Evolutionary conservation across 331 rosid genomes (phyloP).

Genomic region (Cydonia oblonga): DNA sequence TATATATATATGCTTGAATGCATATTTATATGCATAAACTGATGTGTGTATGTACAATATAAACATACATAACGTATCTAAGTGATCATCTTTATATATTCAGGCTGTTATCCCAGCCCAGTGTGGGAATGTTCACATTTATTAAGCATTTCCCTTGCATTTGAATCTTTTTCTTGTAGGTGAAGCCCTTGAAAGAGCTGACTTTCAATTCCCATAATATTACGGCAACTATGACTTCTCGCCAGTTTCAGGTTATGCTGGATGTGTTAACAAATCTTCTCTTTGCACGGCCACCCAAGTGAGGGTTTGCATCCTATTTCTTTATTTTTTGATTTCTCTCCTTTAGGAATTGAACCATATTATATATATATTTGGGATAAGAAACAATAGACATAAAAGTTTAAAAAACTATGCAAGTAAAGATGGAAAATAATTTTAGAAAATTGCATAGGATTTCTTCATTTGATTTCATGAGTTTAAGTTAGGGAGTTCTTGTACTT

Average conservation of each 20-base stretch:
- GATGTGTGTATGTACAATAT: neutral
- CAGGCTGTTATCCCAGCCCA: neutral
- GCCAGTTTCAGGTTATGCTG: slow-evolving; percentile 94
- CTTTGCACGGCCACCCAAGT: slow-evolving; percentile 90
- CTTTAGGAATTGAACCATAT: neutral
- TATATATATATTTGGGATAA: neutral
- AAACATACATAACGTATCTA: neutral
- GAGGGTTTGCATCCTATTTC: slow-evolving; percentile 16
- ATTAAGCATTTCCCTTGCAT: neutral
- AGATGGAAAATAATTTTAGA: neutral
- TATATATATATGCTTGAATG: neutral
- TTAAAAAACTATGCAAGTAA: neutral
- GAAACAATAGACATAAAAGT: neutral
- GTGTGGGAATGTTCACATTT: neutral
- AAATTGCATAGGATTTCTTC: neutral
- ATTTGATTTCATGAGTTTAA: neutral
- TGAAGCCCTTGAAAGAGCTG: slow-evolving; percentile 94
- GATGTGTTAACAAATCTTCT: slow-evolving; percentile 93
- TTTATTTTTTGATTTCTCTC: neutral
- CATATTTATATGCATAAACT: neutral
- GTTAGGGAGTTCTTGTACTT: neutral
- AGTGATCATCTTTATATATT: neutral
- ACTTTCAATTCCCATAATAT: slow-evolving; percentile 75
- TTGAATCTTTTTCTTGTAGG: slow-evolving; percentile 46
- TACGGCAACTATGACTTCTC: slow-evolving; percentile 95